A percentile compares a stretch with the other conserved stretches of the same genome.
phyloP scores from a whole-genome alignment of 164 flowering plant genomes.

The Akebia trifoliata region DNA sequence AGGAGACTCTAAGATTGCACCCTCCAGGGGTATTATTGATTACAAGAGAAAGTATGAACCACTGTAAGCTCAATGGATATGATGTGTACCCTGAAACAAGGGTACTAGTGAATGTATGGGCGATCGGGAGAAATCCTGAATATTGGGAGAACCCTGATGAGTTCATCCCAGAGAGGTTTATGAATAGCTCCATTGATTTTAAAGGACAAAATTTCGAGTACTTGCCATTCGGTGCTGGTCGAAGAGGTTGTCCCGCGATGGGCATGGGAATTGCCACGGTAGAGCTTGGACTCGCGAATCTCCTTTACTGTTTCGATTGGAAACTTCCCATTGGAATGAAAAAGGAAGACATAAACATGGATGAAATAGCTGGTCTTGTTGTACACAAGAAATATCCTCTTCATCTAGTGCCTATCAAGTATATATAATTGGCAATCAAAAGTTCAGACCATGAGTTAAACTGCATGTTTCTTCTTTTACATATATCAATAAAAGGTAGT shows the following conservation, averaged over 20 bases:
- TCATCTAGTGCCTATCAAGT: no score
- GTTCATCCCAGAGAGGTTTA: not conserved
- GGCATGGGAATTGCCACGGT: not conserved
- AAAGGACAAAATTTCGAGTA: not conserved
- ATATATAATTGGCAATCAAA: no score
- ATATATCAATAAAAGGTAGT: no score
- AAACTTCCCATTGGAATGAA: not conserved
- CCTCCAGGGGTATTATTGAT: not conserved
- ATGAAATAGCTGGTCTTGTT: not conserved
- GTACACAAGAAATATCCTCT: no score
- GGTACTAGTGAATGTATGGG: not conserved
- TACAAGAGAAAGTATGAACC: not conserved
- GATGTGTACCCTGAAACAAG: not conserved
- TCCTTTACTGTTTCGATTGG: not conserved
- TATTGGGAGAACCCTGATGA: not conserved
- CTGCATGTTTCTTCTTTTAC: no score
- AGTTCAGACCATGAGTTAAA: no score
- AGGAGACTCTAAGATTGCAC: conserved; percentile 1
- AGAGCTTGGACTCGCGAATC: conserved; percentile 1
- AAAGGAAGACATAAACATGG: not conserved
- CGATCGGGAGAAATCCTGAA: conserved; percentile 1
- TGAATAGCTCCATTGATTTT: not conserved
- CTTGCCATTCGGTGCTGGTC: not conserved
- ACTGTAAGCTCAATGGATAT: not conserved
- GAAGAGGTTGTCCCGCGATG: not conserved